Evolutionary conservation across 2,329 filamentous ascomycete species (phyloP), one percentile per base, ranked within the genome.

Genomic region (Colletotrichum sp.): DNA sequence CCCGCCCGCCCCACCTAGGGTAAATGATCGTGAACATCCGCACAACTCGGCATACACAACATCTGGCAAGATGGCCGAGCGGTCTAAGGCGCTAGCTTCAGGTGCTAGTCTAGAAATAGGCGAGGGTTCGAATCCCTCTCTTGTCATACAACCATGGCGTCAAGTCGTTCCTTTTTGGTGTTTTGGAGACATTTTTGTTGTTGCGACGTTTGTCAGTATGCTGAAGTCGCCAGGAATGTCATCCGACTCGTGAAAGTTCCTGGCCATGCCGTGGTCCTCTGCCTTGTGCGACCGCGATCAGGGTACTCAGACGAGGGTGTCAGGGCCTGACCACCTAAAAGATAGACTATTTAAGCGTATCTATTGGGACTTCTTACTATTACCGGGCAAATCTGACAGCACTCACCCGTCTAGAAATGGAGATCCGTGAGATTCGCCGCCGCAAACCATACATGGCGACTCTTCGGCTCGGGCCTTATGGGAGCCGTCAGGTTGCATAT

Each of bases 51-150:
- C 18, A 66, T 66, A 38, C 18, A 60, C 34, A 64, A n/a, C 34
- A 64, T 43, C 15, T 28, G 66, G 66, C 66, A 69, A 69, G 66
- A 69, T 69, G 66, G 66, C 66, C 55, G 66, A 69, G 66, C 66
- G 66, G 66, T 69, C 66, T 69, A 69, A 69, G 66, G 66, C 66
- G 66, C 66, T 61, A 69, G 66, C 66, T 69, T 69, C 66, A 69
- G 66, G 66, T 60, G 66, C 66, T 69, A 61, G 66, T 69, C 52
- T 60, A 61, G 66, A 16, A 69, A 69, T 61, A 60, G 52, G 66
- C 66, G 6, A 38, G 66, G 55, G 66, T 69, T 69, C 66, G 66
- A 69, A 69, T 69, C 66, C 55, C 66, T 38, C 5, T 69, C 55
- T 69, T 52, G 43, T 52, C 43, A 38, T 8, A 16, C 18, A 5